These are phyloP conservation scores for Ogataea paraovalis DNA, from an alignment of 805 yeast genomes.

Conservation along the genomic window DNA sequence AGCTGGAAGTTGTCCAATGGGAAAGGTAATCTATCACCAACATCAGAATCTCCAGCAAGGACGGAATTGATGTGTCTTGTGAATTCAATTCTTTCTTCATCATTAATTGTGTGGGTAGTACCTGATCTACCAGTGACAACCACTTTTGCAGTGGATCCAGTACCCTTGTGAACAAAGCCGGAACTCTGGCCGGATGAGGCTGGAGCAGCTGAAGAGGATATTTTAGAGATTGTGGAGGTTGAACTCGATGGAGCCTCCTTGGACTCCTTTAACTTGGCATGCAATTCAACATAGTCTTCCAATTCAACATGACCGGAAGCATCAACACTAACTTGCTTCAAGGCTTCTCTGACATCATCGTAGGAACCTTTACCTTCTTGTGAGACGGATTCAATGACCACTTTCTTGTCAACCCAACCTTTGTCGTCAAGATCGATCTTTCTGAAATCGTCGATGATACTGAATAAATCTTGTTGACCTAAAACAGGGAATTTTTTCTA, in stretches of 20 bases:
- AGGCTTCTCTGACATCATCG: slow-evolving; percentile 90
- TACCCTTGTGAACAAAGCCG: slow-evolving; percentile 43
- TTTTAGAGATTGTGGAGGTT: slow-evolving; percentile 18
- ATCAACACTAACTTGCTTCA: slow-evolving; percentile 87
- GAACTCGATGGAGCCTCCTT: slow-evolving; percentile 23
- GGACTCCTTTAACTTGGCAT: slow-evolving; percentile 70
- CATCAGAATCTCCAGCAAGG: slow-evolving; percentile 79
- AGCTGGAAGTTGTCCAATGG: slow-evolving; percentile 93
- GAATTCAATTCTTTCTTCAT: slow-evolving; percentile 93
- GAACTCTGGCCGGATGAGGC: slow-evolving; percentile 28
- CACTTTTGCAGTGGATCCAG: slow-evolving; percentile 61
- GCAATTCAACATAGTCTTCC: slow-evolving; percentile 85
- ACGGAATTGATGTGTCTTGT: slow-evolving; percentile 94
- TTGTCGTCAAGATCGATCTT: slow-evolving; percentile 83
- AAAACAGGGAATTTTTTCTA: slow-evolving; percentile 82
- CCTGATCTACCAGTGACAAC: slow-evolving; percentile 85
- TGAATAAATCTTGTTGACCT: slow-evolving; percentile 81
- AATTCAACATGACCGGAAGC: slow-evolving; percentile 96
- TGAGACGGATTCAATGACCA: slow-evolving; percentile 79
- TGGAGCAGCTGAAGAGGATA: slow-evolving; percentile 28
- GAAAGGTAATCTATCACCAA: slow-evolving; percentile 83
- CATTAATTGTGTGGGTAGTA: slow-evolving; percentile 93
- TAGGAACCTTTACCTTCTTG: slow-evolving; percentile 76
- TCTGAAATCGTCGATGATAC: slow-evolving; percentile 82
- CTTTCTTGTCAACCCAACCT: slow-evolving; percentile 92